These are phyloP conservation scores for Saprolegnia diclina DNA, from an alignment of 352 stramenopile species.

Conservation along the genomic window DNA sequence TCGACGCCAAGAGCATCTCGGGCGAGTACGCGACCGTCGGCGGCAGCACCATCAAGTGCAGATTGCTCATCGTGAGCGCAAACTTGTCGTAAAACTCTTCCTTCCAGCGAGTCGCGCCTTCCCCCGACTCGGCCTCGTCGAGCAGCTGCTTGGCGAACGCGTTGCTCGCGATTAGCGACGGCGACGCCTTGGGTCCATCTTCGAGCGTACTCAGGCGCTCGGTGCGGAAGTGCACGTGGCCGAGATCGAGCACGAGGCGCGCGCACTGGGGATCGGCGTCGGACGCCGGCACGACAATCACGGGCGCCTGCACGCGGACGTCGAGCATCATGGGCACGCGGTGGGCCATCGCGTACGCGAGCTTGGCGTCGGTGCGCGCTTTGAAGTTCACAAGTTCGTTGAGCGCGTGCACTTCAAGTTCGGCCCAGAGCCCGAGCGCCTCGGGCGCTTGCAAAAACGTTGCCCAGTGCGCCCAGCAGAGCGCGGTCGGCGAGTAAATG, in stretches of 20 bases:
- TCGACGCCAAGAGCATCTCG: constrained; percentile 35
- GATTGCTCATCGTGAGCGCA: constrained; percentile 69
- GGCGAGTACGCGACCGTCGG: constrained; percentile 40
- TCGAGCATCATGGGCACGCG: constrained; percentile 72
- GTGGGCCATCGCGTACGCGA: constrained; percentile 87
- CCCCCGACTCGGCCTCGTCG: constrained; percentile 76
- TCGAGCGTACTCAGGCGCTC: constrained; percentile 67
- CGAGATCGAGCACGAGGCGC: constrained; percentile 74
- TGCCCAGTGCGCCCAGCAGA: constrained; percentile 68
- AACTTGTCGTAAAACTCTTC: constrained; percentile 91
- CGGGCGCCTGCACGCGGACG: constrained; percentile 76
- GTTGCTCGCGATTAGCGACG: constrained; percentile 36
- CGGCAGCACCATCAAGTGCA: constrained; percentile 76
- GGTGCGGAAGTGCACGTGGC: constrained; percentile 78
- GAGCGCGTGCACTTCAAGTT: constrained; percentile 83
- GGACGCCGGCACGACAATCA: constrained; percentile 79
- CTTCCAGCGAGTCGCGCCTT: constrained; percentile 83
- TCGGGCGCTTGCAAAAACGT: constrained; percentile 75
- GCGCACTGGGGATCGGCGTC: constrained; percentile 74
- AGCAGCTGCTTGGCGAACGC: constrained; percentile 83
- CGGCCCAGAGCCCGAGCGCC: constrained; percentile 71
- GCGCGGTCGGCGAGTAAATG: constrained; percentile 75
- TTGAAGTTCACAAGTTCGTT: constrained; percentile 89
- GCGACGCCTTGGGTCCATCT: background rate
- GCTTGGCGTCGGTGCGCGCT: constrained; percentile 76